Conservation (phyloP, 2,329 filamentous ascomycete species). For the Hypoxylon sp. region DNA sequence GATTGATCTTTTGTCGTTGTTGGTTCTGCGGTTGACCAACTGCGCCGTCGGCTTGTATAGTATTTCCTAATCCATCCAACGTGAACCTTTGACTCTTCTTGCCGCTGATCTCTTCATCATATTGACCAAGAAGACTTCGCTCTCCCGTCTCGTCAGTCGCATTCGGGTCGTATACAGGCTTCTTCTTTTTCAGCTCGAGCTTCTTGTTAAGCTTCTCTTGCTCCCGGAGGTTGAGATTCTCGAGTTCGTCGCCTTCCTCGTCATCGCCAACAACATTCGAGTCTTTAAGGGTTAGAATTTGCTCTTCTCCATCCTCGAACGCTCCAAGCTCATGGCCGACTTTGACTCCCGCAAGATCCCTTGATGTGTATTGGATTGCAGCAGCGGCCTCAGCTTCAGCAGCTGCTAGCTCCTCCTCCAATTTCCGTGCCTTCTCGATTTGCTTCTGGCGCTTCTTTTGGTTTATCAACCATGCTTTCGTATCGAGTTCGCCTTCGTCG, state of each 20-base stretch:
- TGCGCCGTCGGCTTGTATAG: slow-evolving; percentile 67
- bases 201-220: slow-evolving; percentile 77
- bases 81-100: slow-evolving; percentile 92
- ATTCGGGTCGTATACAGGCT: slow-evolving; percentile 86
- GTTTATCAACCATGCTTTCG: slow-evolving; percentile 84
- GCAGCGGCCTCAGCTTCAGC: slow-evolving; percentile 73
- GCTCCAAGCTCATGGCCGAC: slow-evolving; percentile 87
- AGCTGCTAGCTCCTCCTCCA: slow-evolving; percentile 80
- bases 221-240: slow-evolving; percentile 77
- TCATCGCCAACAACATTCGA: slow-evolving; percentile 80
- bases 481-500: slow-evolving; percentile 74
- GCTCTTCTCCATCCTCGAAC: slow-evolving; percentile 84
- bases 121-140: slow-evolving; percentile 81
- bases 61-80: slow-evolving; percentile 78
- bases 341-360: slow-evolving; percentile 88
- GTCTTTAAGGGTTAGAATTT: slow-evolving; percentile 95
- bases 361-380: slow-evolving; percentile 77
- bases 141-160: slow-evolving; percentile 72
- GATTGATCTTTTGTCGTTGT: slow-evolving; percentile 75
- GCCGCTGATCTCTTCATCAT: slow-evolving; percentile 93
- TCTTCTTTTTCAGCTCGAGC: slow-evolving; percentile 88
- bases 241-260: slow-evolving; percentile 89
- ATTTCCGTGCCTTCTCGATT: slow-evolving; percentile 77
- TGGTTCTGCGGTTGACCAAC: slow-evolving; percentile 64
- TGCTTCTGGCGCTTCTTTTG: slow-evolving; percentile 95